Base-by-base conservation (phyloP, 257 asterid genomes). In the Eustoma russellianum region DNA sequence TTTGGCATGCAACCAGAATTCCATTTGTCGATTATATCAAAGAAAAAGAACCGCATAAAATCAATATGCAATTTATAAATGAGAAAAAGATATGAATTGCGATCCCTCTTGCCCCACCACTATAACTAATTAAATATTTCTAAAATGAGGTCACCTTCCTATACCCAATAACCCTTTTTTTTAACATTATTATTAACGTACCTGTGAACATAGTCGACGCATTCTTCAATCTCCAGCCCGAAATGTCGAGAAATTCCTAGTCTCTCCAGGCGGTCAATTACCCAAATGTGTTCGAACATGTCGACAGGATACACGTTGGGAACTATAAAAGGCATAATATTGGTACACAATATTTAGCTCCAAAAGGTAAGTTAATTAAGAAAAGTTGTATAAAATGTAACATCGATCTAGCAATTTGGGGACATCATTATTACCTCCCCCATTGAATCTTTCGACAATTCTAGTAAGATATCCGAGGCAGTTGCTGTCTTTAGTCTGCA, bases 271-370 rank as follows among this genome's bases (percentile, higher is more conserved):
- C 97, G 68, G 60, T 92, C 98, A 3, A 83, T 80, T 10, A 66
- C 84, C 97, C 97, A 92, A 0, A 92, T 66, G 58, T 74, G 95
- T 68, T 88, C 97, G 67, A 87, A 92, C 70, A 92, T 57, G 75
- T 92, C 98, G 77, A 92, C 98, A 0, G 98, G 98, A 17, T 87
- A 92, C 18, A 85, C 95, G 60, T 77, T 85, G 0, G 98, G 98
- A 56, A 79, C 97, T 91, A 64, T 33, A 40, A 16, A 28, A 38
- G 46, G 17, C 10, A 58, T 3, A 14, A n/a, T 2, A 35, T 9
- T 30, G 1, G 44, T 9, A n/a, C 6, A 9, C n/a, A 12, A 15
- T 12, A 2, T 4, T 18, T 15, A 16, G 2, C 5, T 17, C 33
- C 12, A 13, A 17, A 9, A 19, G n/a, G 11, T 48, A 0, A 5